Base-by-base conservation (phyloP, 768 basidiomycete genomes). In the Auriscalpium orientale region DNA sequence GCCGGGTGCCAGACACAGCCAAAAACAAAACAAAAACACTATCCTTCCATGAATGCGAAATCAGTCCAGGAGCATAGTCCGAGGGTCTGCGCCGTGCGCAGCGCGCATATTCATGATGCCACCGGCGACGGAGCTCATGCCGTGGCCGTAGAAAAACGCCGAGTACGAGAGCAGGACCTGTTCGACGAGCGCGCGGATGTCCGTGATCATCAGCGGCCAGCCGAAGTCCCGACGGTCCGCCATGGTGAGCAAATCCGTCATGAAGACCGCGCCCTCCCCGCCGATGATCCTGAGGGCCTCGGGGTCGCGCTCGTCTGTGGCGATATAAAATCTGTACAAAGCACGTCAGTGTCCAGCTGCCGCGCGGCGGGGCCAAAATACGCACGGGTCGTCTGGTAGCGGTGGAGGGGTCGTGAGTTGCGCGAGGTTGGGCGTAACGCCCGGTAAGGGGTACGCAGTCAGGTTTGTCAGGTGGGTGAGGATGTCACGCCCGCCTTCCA, bases 201-300 rank as follows among this genome's bases (percentile, higher is more conserved):
- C 77, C 38, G 73, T 74, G 56, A 78, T 18, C 54, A 79, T 56
- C 49, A 78, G 58, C 16, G 70, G 63, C 77, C 77, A 79, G 15
- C 74, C 75, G 34, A 71, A 68, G 33, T 58, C 61, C 8, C 67
- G 67, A 1, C 68, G 66, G 54, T 78, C 77, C 21, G 75, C 71
- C n/a, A 65, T 58, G 1, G 75, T 76, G 47, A 78, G 62, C 7
- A 78, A 63, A 58, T 79, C 76, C 13, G 65, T 37, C 55, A 79
- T 64, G 53, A 79, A 56, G 10, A 79, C 45, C 2, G 68, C 78
- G 16, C 75, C 74, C 18, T 70, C 65, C 3, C 65, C 60, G 21
- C 65, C 59, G 13, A 78, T 62, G 51, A 67, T 68, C 9, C 62
- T 22, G 10, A 76, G 63, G 15, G 66, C 68, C 0, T 60, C 60